Base-by-base conservation (phyloP, 108 stramenopile species). In the Hondaea fermentalgiana region DNA sequence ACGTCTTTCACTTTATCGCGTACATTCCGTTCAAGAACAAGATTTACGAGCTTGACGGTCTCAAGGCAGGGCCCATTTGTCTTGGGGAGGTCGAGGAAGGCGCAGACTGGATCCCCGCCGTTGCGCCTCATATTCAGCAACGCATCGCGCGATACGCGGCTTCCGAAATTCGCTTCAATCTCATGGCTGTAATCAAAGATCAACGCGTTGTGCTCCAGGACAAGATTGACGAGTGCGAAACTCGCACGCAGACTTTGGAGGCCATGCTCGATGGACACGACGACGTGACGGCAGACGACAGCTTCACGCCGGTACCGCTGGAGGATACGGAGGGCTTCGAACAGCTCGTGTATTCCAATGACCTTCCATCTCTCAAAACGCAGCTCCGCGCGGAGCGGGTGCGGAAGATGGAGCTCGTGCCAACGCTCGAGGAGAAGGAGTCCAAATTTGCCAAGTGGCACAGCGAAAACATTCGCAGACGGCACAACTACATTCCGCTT, bases 1-100 rank as follows among this genome's bases (percentile, higher is more conserved):
- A 98, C 88, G 97, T 96, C 58, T 98, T 96, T 91, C 98, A 98
- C 89, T 98, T 98, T 92, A 93, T 98, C 14, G 97, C 97, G 16
- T 98, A 97, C 89, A 92, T 97, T 53, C 97, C 97, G 5, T 72
- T 72, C 60, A 90, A 93, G 72, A 95, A 94, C 25, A 92, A 72
- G 44, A 96, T 98, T 0, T 97, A 97, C 88, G 98, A 99, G 92
- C 93, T 99, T 87, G 98, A 99, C 91, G 98, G 98, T 29, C 92
- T 99, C 25, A 94, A 97, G 90, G 59, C 87, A 0, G 98, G 97
- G 47, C 98, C 98, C 5, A 92, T 98, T 8, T 59, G 91, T n/a
- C 93, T 97, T 5, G 97, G 96, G 4, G 72, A 72, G 0, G 89
- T 91, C 72, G 60, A 28, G 28, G 88, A 76, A 14, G 90, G 60